Evolutionary conservation across 495 filamentous ascomycete species (phyloP).

Genomic region (Usnea hakonensis): DNA sequence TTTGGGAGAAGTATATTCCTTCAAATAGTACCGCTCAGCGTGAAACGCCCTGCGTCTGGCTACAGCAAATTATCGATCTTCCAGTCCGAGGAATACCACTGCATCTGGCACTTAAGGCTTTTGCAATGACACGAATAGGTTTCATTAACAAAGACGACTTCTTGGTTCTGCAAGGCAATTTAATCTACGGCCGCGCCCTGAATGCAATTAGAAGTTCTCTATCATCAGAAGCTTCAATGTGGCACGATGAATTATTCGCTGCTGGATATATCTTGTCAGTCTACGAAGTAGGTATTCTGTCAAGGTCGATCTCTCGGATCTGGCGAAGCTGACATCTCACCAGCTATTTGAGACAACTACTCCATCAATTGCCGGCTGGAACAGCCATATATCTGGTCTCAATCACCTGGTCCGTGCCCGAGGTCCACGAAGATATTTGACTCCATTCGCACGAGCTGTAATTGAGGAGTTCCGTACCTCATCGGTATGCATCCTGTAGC

Average conservation of each 20-base stretch:
- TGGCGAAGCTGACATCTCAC: not conserved
- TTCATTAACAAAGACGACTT: conserved; percentile 7
- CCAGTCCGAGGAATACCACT: not conserved
- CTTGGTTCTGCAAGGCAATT: conserved; percentile 6
- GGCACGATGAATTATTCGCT: conserved; percentile 13
- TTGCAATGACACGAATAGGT: conserved; percentile 18
- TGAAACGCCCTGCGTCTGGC: conserved; percentile 7
- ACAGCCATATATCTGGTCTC: conserved; percentile 13
- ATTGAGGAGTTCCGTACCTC: conserved; percentile 11
- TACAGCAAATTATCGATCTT: conserved; percentile 9
- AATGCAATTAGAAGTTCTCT: conserved; percentile 6
- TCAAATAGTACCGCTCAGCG: conserved; percentile 1
- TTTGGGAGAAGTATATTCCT: conserved; percentile 19
- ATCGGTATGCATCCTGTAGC: not conserved
- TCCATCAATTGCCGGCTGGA: conserved; percentile 16
- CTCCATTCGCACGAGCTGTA: not conserved
- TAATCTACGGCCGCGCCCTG: conserved; percentile 9
- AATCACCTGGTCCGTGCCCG: not conserved
- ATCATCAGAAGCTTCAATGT: not conserved
- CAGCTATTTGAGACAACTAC: conserved; percentile 18
- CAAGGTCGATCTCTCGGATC: not conserved
- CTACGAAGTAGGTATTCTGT: conserved; percentile 12
- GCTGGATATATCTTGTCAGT: conserved; percentile 9
- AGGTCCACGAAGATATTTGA: conserved; percentile 2
- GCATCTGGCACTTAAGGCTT: conserved; percentile 12